Base-by-base conservation (phyloP, 768 basidiomycete species). In the Mycena metata region DNA sequence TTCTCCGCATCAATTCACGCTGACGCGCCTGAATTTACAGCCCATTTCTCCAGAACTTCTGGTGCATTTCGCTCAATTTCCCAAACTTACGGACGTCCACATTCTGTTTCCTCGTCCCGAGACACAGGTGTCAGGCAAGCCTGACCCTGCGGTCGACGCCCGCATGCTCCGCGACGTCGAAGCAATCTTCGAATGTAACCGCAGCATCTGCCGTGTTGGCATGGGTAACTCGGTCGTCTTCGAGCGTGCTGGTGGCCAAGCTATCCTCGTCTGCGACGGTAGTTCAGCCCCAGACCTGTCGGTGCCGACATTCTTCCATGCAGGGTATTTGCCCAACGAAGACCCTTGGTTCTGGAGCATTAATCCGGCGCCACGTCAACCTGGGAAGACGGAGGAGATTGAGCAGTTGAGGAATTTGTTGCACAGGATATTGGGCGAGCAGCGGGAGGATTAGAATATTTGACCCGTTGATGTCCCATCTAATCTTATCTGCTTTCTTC, bases 61-160 rank as follows among this genome's bases (percentile, higher is more conserved):
- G 11, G 54, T 16, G 4, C 50, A 66, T 19, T 42, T 76, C 46
- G 33, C 71, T 11, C 63, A 45, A 0, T 70, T 74, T 36, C 69
- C 72, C 1, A 59, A 60, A 15, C 75, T 76, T 24, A 71, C 62
- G 0, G 72, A 74, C 56, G 42, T 75, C 10, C 75, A 76, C 58
- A 46, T 76, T 46, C 66, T 74, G 16, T 72, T 68, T 19, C 74
- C 74, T 15, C 73, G 74, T 16, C 72, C 74, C 12, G 62, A 60
- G 8, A 72, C 64, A 2, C 58, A 60, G 26, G 24, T 55, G 2
- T 47, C 60, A 10, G 49, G 51, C 5, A 4, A 19, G 16, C 59
- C 60, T 16, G 57, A 69, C 26, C 67, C 63, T 0, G 23, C 15
- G 3, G 43, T 62, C 45, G 69, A 73, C 66, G 42, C 60, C 9